Evolutionary conservation across 2,329 filamentous ascomycete species (phyloP).

Genomic region (Paecilomyces niveus): DNA sequence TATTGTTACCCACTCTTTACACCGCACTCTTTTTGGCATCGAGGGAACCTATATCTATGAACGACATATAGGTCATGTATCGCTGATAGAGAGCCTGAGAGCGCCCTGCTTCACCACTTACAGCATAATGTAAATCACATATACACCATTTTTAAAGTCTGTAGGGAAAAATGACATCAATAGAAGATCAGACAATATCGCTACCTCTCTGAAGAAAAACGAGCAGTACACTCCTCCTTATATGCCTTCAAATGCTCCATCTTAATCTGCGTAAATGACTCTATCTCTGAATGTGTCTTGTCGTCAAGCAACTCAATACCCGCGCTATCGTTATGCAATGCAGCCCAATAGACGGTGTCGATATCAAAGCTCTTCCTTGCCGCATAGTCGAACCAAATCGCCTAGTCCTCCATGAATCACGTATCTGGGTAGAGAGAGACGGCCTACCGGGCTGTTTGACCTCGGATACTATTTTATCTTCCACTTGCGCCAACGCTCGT

Average conservation of each 20-base stretch:
- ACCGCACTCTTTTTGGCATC: too few species aligned
- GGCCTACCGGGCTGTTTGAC: neutral
- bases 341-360: conserved; percentile 27
- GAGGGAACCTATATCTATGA: too few species aligned
- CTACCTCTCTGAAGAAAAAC: conserved; percentile 10
- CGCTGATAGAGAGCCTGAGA: too few species aligned
- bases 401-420: conserved; percentile 26
- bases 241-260: conserved; percentile 23
- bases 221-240: conserved; percentile 18
- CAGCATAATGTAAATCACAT: too few species aligned
- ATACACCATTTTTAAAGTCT: too few species aligned
- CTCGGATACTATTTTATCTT: conserved; percentile 7
- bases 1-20: too few species aligned
- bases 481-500: conserved; percentile 22
- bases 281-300: conserved; percentile 15
- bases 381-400: conserved; percentile 35
- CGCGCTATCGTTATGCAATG: conserved; percentile 17
- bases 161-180: too few species aligned
- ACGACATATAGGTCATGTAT: too few species aligned
- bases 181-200: neutral
- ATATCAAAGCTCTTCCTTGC: conserved; percentile 30
- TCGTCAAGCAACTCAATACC: conserved; percentile 17
- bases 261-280: conserved; percentile 17
- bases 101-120: too few species aligned
- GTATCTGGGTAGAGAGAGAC: conserved; percentile 22